Conservation (phyloP, 345 rosid genomes). For the Hypericum perforatum region DNA sequence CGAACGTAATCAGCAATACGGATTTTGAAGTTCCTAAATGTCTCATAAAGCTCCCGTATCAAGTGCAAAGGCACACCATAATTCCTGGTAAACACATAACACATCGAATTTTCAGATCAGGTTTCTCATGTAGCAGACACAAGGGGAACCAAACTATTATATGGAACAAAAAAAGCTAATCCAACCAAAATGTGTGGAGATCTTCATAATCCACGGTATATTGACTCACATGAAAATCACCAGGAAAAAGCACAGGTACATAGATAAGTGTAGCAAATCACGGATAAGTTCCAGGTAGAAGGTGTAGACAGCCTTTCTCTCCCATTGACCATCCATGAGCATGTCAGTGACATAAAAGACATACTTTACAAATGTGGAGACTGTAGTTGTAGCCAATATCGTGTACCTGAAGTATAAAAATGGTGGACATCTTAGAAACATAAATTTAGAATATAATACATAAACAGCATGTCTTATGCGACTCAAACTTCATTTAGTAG, state of each 20-base stretch:
- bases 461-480: too few relatives aligned
- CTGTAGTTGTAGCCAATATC: constrained; percentile 88
- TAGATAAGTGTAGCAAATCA: constrained; percentile 89
- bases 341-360: constrained; percentile 80
- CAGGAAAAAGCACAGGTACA: constrained; percentile 94
- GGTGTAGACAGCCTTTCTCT: constrained; percentile 77
- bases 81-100: constrained; percentile 35
- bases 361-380: constrained; percentile 76
- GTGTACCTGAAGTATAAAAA: constrained; percentile 50
- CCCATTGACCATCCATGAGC: constrained; percentile 99
- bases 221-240: constrained; percentile 84
- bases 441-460: not conserved
- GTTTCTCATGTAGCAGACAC: too few relatives aligned
- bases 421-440: not conserved
- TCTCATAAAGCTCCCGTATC: constrained; percentile 92
- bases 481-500: too few relatives aligned
- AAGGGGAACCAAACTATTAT: too few relatives aligned
- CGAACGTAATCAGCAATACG: constrained; percentile 88
- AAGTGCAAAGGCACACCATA: constrained; percentile 92
- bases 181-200: too few relatives aligned
- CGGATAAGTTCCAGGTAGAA: constrained; percentile 90
- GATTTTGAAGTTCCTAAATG: constrained; percentile 81
- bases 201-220: too few relatives aligned
- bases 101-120: too few relatives aligned
- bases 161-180: too few relatives aligned